Evolutionary conservation across 169 alveolate genomes (phyloP).

Genomic region (Plasmodium fragile): DNA sequence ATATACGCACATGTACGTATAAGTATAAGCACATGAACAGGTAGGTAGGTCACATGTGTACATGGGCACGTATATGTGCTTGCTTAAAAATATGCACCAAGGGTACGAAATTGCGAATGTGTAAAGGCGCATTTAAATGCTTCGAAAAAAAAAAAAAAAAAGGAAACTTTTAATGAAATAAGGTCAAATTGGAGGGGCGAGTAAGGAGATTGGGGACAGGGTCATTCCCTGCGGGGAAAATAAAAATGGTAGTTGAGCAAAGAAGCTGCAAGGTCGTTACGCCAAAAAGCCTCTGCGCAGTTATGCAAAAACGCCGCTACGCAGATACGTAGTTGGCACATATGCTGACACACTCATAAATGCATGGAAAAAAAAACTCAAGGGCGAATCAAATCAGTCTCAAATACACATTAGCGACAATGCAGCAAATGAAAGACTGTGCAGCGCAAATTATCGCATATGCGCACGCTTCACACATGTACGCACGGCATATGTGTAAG

Average conservation of each 20-base stretch:
- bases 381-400: conserved; percentile 24
- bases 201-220: neutral
- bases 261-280: neutral
- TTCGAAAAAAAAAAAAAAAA: conserved; percentile 3
- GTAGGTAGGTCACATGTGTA: conserved; percentile 9
- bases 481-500: conserved; percentile 13
- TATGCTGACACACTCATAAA: neutral
- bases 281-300: neutral
- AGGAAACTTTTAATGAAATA: neutral
- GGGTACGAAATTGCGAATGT: neutral
- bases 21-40: neutral
- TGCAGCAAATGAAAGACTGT: neutral
- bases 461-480: conserved; percentile 17
- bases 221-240: neutral
- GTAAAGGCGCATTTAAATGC: neutral
- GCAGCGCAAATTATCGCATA: neutral
- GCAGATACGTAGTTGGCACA: neutral
- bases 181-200: neutral
- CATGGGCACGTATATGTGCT: neutral
- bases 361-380: conserved; percentile 15
- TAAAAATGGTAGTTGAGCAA: neutral
- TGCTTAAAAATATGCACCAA: conserved; percentile 5
- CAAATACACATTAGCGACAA: conserved; percentile 36
- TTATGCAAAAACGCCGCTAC: neutral
- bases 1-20: neutral